A percentile compares a stretch with the other conserved stretches of the same genome.
phyloP scores from a whole-genome alignment of 2,329 filamentous ascomycete species.

The Chaetothyriales sp. region DNA sequence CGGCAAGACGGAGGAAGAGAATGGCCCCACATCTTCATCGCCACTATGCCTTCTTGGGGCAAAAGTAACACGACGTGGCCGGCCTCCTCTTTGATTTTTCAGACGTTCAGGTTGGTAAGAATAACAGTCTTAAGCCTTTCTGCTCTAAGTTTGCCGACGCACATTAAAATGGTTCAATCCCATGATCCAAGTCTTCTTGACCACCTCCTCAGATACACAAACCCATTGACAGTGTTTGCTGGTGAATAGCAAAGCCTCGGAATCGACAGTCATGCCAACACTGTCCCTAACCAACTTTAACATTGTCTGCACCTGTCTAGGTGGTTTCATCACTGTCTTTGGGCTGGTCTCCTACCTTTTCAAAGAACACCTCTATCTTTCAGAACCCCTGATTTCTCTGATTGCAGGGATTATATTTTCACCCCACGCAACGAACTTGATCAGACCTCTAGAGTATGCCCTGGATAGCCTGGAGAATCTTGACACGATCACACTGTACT shows the following conservation, averaged over 20 bases:
- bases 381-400: conserved; percentile 76
- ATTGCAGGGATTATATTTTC: conserved; percentile 65
- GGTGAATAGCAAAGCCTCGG: background rate
- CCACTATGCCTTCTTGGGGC: background rate
- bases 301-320: conserved; percentile 62
- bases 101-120: background rate
- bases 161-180: background rate
- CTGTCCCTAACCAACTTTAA: conserved; percentile 64
- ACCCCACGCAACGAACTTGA: conserved; percentile 59
- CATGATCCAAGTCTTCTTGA: background rate
- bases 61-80: background rate
- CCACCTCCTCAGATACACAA: no score
- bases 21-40: background rate
- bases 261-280: conserved; percentile 36
- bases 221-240: background rate
- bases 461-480: conserved; percentile 41
- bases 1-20: background rate
- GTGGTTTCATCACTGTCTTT: conserved; percentile 81
- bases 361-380: conserved; percentile 82
- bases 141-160: background rate
- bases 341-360: conserved; percentile 76
- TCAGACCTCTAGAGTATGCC: conserved; percentile 64
- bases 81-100: background rate
- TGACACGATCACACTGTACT: conserved; percentile 62
- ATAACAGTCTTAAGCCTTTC: background rate